phyloP scores from a whole-genome alignment of 768 basidiomycete species.

The Amanita exitialis region DNA sequence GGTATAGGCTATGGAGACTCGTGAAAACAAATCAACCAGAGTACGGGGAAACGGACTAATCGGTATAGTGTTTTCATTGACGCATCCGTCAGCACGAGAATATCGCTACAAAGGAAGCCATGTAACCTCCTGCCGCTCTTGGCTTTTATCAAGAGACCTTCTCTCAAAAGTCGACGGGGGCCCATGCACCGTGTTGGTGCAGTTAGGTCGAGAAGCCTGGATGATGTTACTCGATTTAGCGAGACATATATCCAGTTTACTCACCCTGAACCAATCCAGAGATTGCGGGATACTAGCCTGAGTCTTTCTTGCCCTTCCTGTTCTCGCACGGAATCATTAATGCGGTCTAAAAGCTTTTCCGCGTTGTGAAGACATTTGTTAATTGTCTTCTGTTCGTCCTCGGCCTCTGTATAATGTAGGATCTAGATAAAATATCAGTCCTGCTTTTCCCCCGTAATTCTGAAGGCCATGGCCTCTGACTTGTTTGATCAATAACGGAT shows the following conservation, averaged over 20 bases:
- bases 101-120: slow-evolving; percentile 81
- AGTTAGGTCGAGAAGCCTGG: slow-evolving; percentile 77
- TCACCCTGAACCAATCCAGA: slow-evolving; percentile 86
- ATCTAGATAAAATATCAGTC: slow-evolving; percentile 34
- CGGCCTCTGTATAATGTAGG: slow-evolving; percentile 64
- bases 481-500: slow-evolving; percentile 83
- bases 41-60: slow-evolving; percentile 46
- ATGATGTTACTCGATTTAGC: not conserved
- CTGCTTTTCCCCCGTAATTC: not conserved
- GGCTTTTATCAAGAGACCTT: slow-evolving; percentile 70
- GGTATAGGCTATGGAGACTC: slow-evolving; percentile 55
- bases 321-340: slow-evolving; percentile 85
- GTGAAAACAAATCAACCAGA: not conserved
- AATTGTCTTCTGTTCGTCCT: slow-evolving; percentile 50
- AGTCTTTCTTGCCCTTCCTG: slow-evolving; percentile 78
- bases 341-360: slow-evolving; percentile 64
- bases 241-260: slow-evolving; percentile 11
- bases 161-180: slow-evolving; percentile 64
- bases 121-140: slow-evolving; percentile 77
- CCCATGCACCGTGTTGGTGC: slow-evolving; percentile 84
- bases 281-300: slow-evolving; percentile 57
- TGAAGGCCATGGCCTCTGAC: slow-evolving; percentile 19
- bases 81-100: slow-evolving; percentile 78
- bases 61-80: slow-evolving; percentile 62
- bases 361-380: slow-evolving; percentile 47